Evolutionary conservation across 352 stramenopile species (phyloP), one percentile per base, ranked within the genome.

Genomic region (Pythium sukuiense): DNA sequence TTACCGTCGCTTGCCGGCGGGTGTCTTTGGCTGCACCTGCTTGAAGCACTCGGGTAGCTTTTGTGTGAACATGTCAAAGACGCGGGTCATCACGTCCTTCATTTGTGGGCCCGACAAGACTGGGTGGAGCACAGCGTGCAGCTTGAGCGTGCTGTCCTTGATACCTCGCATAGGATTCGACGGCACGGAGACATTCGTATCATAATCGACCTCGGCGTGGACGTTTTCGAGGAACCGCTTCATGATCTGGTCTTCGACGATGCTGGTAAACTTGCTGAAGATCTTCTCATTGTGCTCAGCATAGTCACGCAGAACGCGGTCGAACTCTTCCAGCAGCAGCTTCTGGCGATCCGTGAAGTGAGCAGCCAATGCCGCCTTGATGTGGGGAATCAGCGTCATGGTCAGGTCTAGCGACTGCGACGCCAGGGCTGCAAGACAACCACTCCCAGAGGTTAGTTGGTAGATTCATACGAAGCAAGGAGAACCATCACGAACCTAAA

Each of bases 271-370:
- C 70, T 99, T 99, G 70, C 86, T 96, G 55, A 99, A 90, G 69
- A 99, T 98, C 67, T 98, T 99, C 73, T 98, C 92, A 67, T 96
- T 97, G 76, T 99, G 96, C 58, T 99, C 96, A 6, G 83, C 82
- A 65, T 98, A 99, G 72, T 99, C 96, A 55, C 91, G 86, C 68
- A 97, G 76, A 12, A 99, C 97, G 50, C 92, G 94, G 67, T 99
- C 97, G 56, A 99, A 89, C 54, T 99, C 94, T 58, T 92, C 87
- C 8, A 99, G 79, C n/a, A 99, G 81, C n/a, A 93, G 73, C 67
- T 98, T 97, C 65, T 99, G 96, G 53, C 97, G 97, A 50, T 90
- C 73, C 27, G 93, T 96, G 52, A 99, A 90, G 73, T 98, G 93
- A 20, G 92, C 85, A 48, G 97, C 97, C 4, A 99, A 75, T n/a